These are phyloP conservation scores for Nakazawaea peltata DNA, from an alignment of 805 yeast genomes.

Conservation along the genomic window DNA sequence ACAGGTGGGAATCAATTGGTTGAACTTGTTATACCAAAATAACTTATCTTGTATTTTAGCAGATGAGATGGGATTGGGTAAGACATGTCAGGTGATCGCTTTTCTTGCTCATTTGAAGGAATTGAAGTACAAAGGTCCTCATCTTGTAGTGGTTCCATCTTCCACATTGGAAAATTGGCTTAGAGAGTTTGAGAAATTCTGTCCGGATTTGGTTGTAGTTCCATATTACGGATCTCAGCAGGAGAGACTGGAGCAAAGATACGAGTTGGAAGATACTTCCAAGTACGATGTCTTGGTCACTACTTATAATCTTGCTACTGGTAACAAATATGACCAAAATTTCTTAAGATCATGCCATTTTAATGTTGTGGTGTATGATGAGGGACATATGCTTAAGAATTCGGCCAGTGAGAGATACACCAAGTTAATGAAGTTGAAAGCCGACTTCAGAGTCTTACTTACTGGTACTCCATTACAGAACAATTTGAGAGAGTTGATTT, in stretches of 20 bases:
- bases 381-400: slow-evolving; percentile 95
- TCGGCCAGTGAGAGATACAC: slow-evolving; percentile 79
- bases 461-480: slow-evolving; percentile 98
- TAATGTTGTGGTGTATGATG: slow-evolving; percentile 90
- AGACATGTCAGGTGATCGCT: slow-evolving; percentile 92
- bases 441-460: slow-evolving; percentile 74
- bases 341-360: slow-evolving; percentile 70
- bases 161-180: slow-evolving; percentile 97
- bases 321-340: slow-evolving; percentile 71
- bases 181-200: slow-evolving; percentile 84
- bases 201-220: slow-evolving; percentile 74
- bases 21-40: slow-evolving; percentile 67
- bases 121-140: slow-evolving; percentile 59
- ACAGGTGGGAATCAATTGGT: slow-evolving; percentile 96
- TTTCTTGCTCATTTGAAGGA: slow-evolving; percentile 82
- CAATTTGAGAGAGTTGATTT: slow-evolving; percentile 82
- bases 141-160: slow-evolving; percentile 90
- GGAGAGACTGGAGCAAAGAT: slow-evolving; percentile 81
- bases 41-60: slow-evolving; percentile 88
- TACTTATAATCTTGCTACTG: slow-evolving; percentile 87
- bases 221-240: slow-evolving; percentile 88
- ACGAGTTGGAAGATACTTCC: slow-evolving; percentile 46
- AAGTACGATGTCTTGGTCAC: slow-evolving; percentile 86
- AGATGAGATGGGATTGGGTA: slow-evolving; percentile 98
- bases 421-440: slow-evolving; percentile 78